A percentile compares a stretch with the other conserved stretches of the same genome.
Conservation (phyloP, 2,329 filamentous ascomycete genomes). For the Pyrenochaeta sp. region DNA sequence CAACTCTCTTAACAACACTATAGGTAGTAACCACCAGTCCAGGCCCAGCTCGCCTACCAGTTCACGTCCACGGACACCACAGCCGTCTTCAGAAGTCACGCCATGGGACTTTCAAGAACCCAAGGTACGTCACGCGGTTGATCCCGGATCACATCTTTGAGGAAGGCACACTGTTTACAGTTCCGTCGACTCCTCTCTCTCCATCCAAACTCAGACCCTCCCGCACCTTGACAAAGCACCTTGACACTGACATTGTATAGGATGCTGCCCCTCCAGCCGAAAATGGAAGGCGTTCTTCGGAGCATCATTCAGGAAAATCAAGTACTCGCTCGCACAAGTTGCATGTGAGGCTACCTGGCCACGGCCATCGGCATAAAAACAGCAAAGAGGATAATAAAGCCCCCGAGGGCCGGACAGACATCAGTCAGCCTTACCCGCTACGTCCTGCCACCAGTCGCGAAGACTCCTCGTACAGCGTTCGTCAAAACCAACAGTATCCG, state of each 20-base stretch:
- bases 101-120: constrained; percentile 96
- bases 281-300: constrained; percentile 45
- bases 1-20: constrained; percentile 77
- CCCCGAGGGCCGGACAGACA: constrained; percentile 41
- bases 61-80: constrained; percentile 82
- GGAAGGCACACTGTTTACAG: neutral
- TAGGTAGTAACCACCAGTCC: constrained; percentile 57
- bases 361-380: constrained; percentile 70
- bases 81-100: constrained; percentile 90
- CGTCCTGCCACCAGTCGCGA: constrained; percentile 80
- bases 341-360: constrained; percentile 66
- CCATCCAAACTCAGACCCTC: neutral
- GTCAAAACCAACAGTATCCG: constrained; percentile 58
- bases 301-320: constrained; percentile 54
- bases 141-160: neutral
- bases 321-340: constrained; percentile 68
- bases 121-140: constrained; percentile 65
- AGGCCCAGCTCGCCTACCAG: constrained; percentile 74
- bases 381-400: constrained; percentile 65
- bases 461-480: constrained; percentile 67
- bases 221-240: neutral
- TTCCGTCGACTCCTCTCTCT: too few relatives aligned
- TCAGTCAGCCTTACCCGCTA: constrained; percentile 61
- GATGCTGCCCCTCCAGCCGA: constrained; percentile 43
- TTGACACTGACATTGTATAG: constrained; percentile 26